Base-by-base conservation (phyloP, 805 yeast genomes). In the Millerozyma acaciae region DNA sequence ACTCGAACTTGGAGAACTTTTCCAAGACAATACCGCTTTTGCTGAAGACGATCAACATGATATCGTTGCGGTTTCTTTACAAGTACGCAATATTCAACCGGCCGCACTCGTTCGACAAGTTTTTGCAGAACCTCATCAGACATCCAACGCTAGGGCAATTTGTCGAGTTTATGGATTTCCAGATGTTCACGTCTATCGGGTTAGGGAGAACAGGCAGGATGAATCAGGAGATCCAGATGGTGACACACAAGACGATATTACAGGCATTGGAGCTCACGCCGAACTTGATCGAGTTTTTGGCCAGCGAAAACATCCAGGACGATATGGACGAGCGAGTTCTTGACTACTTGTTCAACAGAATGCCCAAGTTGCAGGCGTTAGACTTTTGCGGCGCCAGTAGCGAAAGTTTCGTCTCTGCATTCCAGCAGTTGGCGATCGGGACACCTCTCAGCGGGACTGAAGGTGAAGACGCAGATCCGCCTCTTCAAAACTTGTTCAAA, bases 341-440 rank as follows among this genome's bases (percentile, higher is more conserved):
- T 32, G 62, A 69, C 43, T 53, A 56, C 30, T 61, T 84, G 16
- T 78, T 83, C 53, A 76, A 77, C 42, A 44, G 62, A 14, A 57
- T 77, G 48, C 72, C 72, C 4, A 61, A 69, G 34, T 62, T 89
- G 31, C 75, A 80, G 55, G 76, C 85, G 1, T 59, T 88, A 8
- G 97, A 88, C 57, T 86, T 88, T 42, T 88, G 96, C 57, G 97
- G 96, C 6, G 84, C 94, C 23, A 76, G 86, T 5, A 82, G 84
- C 28, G 66, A 64, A 22, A 61, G 51, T 19, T 85, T 87, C 51
- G 76, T 78, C 8, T 47, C 64, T 9, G 80, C 84, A 16, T 80
- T 86, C 47, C 62, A 68, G 12, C 48, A 61, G 13, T 54, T 75
- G 15, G 46, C 33, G n/a, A 53, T 68, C 26, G 21, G 44, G 62